Base-by-base conservation (phyloP, 1,284 basidiomycete species). In the Cystobasidium sp. region DNA sequence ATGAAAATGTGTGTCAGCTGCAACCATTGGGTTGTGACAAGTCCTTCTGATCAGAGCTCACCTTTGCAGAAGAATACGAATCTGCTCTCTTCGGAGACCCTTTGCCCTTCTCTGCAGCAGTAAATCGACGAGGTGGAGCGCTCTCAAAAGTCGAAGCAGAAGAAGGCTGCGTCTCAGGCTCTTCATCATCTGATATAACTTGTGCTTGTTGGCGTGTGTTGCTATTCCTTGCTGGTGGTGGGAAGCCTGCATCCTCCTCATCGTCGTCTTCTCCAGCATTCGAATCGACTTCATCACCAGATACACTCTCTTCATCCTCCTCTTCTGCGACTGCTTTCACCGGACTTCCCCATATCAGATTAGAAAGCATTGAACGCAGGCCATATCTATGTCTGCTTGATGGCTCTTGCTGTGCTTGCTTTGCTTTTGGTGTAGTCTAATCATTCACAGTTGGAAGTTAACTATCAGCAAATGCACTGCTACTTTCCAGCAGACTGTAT, bases 51-150 rank as follows among this genome's bases (percentile, higher is more conserved):
- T 4, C 1, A 44, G 24, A 16, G 53, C 52, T 6, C 31, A 68
- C 66, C 52, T 55, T 47, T 18, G 8, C 24, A 53, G 31, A 14
- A 10, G 55, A 43, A 8, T 68, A 44, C 14, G 37, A 55, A 12
- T 68, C 41, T 37, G 49, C 39, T 20, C 22, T 22, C n/a, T 68
- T 59, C 6, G 66, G 47, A n/a, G 47, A 44, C 51, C 70, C 70
- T 59, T 73, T 73, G 52, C 70, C 70, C 63, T 73, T 73, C 70
- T 73, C 44, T 24, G 62, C 62, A 3, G 70, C 62, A 31, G 70
- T 47, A 41, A 65, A 59, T 37, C 62, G 70, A 31, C 46, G 64
- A 10, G 44, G 61, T 47, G 61, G 37, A 47, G 61, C 20, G 44
- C 46, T 63, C 20, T 37, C 46, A 1, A 41, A 47, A 8, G 61